Conservation (phyloP, 495 filamentous ascomycete genomes). For the Lentithecium fluviatile region DNA sequence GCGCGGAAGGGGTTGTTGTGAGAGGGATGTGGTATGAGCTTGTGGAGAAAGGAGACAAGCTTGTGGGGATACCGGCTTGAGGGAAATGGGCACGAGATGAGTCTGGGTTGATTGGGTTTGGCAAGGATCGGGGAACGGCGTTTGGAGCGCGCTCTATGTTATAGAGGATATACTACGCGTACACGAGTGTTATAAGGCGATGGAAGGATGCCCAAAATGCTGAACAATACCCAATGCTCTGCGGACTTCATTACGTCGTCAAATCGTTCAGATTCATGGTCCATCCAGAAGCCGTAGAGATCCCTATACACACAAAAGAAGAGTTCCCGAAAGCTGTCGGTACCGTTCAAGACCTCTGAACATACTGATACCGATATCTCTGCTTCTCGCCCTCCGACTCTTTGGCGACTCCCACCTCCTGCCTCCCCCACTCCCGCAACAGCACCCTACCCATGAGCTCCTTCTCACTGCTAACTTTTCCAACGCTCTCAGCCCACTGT, state of each 20-base stretch:
- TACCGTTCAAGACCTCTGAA: constrained; percentile 12
- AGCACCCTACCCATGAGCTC: constrained; percentile 38
- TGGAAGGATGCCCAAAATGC: no score
- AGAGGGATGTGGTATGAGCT: constrained; percentile 31
- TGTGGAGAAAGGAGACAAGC: no score
- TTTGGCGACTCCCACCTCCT: constrained; percentile 34
- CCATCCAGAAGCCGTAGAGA: background rate
- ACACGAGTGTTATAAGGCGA: no score
- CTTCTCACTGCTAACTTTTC: constrained; percentile 34
- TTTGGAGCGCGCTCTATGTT: no score
- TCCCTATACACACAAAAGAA: background rate
- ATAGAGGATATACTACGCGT: no score
- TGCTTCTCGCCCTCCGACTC: constrained; percentile 32
- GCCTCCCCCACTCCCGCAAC: constrained; percentile 41
- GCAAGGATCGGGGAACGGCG: no score
- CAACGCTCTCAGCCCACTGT: constrained; percentile 30
- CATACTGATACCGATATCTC: constrained; percentile 39
- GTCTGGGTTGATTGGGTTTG: no score
- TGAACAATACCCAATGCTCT: no score
- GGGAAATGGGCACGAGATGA: no score
- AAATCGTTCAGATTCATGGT: no score
- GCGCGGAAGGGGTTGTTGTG: constrained; percentile 69
- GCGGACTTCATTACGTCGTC: no score
- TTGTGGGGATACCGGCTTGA: no score
- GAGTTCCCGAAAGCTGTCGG: background rate